phyloP scores from a whole-genome alignment of 176 grass and related monocot genomes.

The Thinopyrum elongatum region DNA sequence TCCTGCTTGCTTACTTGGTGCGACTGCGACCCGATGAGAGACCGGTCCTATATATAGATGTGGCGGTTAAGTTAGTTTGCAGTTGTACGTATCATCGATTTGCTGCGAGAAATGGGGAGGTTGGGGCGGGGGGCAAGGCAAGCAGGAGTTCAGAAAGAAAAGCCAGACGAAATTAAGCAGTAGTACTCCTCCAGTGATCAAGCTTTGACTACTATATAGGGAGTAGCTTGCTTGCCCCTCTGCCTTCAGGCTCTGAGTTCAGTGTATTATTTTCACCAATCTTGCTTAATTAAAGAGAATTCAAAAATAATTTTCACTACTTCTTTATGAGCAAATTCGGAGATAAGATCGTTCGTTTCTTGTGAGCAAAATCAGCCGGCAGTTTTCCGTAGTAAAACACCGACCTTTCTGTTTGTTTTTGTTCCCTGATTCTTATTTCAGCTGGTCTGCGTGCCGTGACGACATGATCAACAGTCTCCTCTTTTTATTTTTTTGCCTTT shows the following conservation, averaged over 20 bases:
- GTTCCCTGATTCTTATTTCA: neutral
- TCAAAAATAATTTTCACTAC: no score
- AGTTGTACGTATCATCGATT: slow-evolving; percentile 2
- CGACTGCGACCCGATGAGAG: neutral
- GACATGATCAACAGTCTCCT: neutral
- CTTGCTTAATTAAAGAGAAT: neutral
- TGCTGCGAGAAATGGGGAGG: slow-evolving; percentile 29
- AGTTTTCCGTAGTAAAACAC: neutral
- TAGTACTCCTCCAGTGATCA: neutral
- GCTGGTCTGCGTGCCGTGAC: neutral
- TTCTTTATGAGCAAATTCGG: no score
- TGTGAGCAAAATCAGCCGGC: neutral
- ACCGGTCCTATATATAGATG: slow-evolving; percentile 14
- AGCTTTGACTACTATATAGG: neutral
- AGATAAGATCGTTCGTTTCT: no score
- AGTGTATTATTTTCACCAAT: neutral
- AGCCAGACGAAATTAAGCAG: neutral
- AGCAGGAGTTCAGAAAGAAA: neutral
- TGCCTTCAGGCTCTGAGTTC: no score
- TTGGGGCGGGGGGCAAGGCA: neutral
- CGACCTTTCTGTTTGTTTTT: neutral
- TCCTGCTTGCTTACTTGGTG: neutral
- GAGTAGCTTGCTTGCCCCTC: neutral
- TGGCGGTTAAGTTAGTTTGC: slow-evolving; percentile 35
- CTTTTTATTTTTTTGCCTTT: neutral